Evolutionary conservation across 1,139 yeast species (phyloP).

Genomic region (Geotrichum aggregatum): DNA sequence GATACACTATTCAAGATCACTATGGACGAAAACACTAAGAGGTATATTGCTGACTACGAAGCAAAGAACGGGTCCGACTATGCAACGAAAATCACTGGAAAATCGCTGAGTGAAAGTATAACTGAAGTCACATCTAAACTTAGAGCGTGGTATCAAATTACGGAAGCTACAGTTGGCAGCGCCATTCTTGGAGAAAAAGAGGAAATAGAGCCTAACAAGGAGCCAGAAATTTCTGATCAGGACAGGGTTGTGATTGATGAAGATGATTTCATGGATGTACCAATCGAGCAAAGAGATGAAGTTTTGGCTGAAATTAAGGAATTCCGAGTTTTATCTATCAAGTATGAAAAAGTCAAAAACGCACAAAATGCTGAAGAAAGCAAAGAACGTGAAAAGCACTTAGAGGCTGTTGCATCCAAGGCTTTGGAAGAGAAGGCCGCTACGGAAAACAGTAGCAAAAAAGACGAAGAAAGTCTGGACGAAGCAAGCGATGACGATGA

Average conservation of each 20-base stretch:
- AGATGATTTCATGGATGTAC: constrained; percentile 18
- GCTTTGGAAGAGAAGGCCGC: constrained; percentile 20
- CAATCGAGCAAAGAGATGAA: constrained; percentile 17
- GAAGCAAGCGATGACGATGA: constrained; percentile 12
- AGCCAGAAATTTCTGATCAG: constrained; percentile 23
- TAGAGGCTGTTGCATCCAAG: constrained; percentile 24
- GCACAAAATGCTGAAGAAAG: constrained; percentile 29
- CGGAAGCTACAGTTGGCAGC: constrained; percentile 17
- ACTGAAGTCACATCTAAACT: constrained; percentile 16
- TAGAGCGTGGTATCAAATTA: constrained; percentile 16
- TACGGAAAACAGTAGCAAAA: not conserved
- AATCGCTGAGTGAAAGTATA: constrained; percentile 16
- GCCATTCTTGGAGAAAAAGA: constrained; percentile 17
- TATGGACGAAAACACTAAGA: constrained; percentile 21
- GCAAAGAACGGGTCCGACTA: constrained; percentile 23
- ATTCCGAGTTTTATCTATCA: constrained; percentile 36
- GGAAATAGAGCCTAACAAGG: constrained; percentile 11
- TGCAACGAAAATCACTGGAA: constrained; percentile 18
- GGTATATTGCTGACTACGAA: constrained; percentile 23
- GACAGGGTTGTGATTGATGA: constrained; percentile 33
- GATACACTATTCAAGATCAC: constrained; percentile 25
- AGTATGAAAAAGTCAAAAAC: constrained; percentile 26
- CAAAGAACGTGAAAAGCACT: constrained; percentile 23
- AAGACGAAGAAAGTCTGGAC: constrained; percentile 12
- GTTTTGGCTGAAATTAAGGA: constrained; percentile 27